Conservation (phyloP, 495 filamentous ascomycete genomes). For the Cercophora scortea region DNA sequence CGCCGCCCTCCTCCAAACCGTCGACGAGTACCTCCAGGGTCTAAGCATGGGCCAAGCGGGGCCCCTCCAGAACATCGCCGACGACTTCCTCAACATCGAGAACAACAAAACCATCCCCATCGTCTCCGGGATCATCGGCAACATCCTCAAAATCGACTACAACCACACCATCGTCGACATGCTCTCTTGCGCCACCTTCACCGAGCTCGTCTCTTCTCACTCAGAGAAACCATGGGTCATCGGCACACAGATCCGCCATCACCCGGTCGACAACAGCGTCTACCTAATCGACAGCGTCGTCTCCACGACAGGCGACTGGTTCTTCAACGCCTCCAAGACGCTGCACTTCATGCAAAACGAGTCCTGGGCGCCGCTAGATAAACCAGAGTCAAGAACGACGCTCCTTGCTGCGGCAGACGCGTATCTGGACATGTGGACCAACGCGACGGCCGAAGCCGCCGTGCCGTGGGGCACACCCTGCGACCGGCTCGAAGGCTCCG, state of each 20-base stretch:
- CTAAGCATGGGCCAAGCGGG: not conserved
- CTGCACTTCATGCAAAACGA: slow-evolving; percentile 16
- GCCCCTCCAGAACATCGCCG: not conserved
- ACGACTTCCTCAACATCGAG: not conserved
- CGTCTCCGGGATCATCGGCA: not conserved
- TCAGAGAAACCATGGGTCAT: slow-evolving; percentile 9
- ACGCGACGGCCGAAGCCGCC: slow-evolving; percentile 3
- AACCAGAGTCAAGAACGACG: slow-evolving; percentile 12
- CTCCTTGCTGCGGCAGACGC: slow-evolving; percentile 19
- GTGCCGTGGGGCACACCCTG: slow-evolving; percentile 22
- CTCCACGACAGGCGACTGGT: slow-evolving; percentile 16
- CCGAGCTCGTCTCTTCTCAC: slow-evolving; percentile 11
- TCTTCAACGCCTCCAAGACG: slow-evolving; percentile 21
- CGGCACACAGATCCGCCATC: slow-evolving; percentile 14
- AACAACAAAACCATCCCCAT: not conserved
- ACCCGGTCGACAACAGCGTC: slow-evolving; percentile 1
- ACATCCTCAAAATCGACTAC: slow-evolving; percentile 9
- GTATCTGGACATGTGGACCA: slow-evolving; percentile 20
- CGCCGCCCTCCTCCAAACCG: not conserved
- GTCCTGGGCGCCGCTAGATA: slow-evolving; percentile 18
- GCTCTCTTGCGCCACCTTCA: slow-evolving; percentile 13
- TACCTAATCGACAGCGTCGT: slow-evolving; percentile 16
- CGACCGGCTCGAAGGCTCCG: slow-evolving; percentile 19
- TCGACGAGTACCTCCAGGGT: not conserved
- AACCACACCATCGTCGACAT: slow-evolving; percentile 15